Evolutionary conservation across 2,329 filamentous ascomycete genomes (phyloP), one percentile per base, ranked within the genome.

Genomic region (Sclerotinia glacialis): DNA sequence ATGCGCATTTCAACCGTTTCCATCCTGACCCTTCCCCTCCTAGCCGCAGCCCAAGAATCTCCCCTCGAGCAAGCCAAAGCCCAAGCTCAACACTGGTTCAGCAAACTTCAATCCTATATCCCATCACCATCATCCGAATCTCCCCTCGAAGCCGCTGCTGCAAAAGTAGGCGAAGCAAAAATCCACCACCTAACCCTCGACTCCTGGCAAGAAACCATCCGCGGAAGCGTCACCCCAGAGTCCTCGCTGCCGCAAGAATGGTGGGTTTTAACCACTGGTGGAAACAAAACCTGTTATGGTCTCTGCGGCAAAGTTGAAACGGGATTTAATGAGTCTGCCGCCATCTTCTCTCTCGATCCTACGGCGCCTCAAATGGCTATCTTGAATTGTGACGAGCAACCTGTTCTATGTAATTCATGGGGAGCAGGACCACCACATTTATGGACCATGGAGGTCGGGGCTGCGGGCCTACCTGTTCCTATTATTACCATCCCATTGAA

Each of bases 381-480:
- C 69, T 76, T 93, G 73, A 86, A 93, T 81, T 94, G 91, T 79
- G 91, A 94, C 69, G 79, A 85, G 72, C 83, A 93, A 78, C 85
- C 85, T 64, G 83, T 92, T 64, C 85, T 94, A 42, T 93, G 91
- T 84, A 90, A 91, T 78, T 79, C 82, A 68, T 92, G 89, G 89
- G 86, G 86, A 50, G 83, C 86, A 68, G 84, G 83, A 69, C 82
- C 89, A 50, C 88, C 88, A 62, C 81, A 80, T 69, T 77, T 93
- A 70, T 89, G 89, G 82, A 81, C 89, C 75, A 83, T 93, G 73
- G 83, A 87, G 71, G 78, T 91, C 77, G 83, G 89, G 68, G 86
- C 90, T 68, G 80, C 83, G 67, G 87, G 86, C 44, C 83, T 87
- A 40, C 80, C 85, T 42, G 82, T 89, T 71, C 85, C 88, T 65